phyloP scores from a whole-genome alignment of 805 yeast species.

The Candida taoyuanica region DNA sequence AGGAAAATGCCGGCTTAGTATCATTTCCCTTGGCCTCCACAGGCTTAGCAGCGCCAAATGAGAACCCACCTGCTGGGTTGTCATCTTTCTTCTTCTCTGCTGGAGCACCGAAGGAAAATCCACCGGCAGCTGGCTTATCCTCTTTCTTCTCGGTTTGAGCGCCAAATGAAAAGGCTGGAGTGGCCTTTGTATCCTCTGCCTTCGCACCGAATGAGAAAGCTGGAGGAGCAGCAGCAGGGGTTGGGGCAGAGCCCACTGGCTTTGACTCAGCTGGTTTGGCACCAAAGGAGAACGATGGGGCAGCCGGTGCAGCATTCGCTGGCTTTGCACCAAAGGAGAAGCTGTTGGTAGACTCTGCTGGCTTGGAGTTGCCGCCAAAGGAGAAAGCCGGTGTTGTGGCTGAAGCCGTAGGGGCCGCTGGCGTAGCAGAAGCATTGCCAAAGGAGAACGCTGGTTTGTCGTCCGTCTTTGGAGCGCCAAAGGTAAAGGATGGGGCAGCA shows the following conservation, averaged over 20 bases:
- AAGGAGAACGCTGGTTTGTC: no score
- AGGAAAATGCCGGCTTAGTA: slow-evolving; percentile 13
- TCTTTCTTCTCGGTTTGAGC: slow-evolving; percentile 8
- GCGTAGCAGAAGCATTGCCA: not conserved
- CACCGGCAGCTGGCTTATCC: not conserved
- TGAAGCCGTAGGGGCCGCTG: slow-evolving; percentile 2
- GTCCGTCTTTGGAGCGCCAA: slow-evolving; percentile 13
- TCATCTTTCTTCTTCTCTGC: slow-evolving; percentile 16
- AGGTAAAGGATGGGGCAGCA: slow-evolving; percentile 21
- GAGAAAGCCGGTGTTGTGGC: no score
- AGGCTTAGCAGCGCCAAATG: slow-evolving; percentile 17
- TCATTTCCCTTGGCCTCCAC: slow-evolving; percentile 9
- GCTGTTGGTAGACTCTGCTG: no score
- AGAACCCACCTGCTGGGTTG: slow-evolving; percentile 13
- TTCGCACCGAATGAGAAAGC: slow-evolving; percentile 4
- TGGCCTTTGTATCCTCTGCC: slow-evolving; percentile 14
- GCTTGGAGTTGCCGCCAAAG: slow-evolving; percentile 9
- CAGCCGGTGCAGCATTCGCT: no score
- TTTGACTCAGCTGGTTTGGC: slow-evolving; percentile 9
- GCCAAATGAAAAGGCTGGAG: slow-evolving; percentile 17
- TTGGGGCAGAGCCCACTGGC: not conserved
- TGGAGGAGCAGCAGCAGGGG: not conserved
- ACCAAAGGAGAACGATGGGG: slow-evolving; percentile 28
- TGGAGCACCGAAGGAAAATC: slow-evolving; percentile 12
- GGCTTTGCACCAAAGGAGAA: no score